A percentile compares a stretch with the other conserved stretches of the same genome.
These are phyloP conservation scores for Eutrema salsugineum DNA, from an alignment of 441 rosid species.

Conservation along the genomic window DNA sequence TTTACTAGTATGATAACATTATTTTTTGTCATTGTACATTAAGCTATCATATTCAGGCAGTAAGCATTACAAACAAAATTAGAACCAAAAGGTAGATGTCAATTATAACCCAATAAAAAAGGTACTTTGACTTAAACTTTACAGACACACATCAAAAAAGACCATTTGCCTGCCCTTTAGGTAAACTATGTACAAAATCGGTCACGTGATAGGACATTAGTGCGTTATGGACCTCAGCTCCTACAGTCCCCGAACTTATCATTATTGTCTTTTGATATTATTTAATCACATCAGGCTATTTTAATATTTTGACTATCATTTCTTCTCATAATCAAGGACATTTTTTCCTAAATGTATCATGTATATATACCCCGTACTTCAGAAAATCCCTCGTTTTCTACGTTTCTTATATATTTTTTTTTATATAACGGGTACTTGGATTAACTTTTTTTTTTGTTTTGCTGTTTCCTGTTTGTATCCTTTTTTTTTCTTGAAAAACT, in stretches of 20 bases:
- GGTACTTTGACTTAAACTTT: neutral
- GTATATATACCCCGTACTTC: neutral
- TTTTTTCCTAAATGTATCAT: neutral
- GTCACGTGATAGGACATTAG: slow-evolving; percentile 10
- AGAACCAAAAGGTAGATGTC: neutral
- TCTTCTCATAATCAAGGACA: neutral
- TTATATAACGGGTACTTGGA: neutral
- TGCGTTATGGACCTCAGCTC: neutral
- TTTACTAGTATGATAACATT: neutral
- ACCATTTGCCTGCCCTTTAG: slow-evolving; percentile 16
- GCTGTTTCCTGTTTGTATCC: slow-evolving; percentile 14
- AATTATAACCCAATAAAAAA: slow-evolving; percentile 11
- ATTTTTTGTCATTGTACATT: neutral
- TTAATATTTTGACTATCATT: neutral
- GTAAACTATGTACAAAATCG: neutral
- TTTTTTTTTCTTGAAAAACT: no score
- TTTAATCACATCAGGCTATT: neutral
- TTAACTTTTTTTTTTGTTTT: neutral
- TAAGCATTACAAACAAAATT: neutral
- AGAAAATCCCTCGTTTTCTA: neutral
- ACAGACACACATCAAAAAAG: neutral
- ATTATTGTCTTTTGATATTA: neutral
- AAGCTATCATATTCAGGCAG: neutral
- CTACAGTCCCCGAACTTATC: neutral
- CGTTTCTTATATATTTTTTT: neutral